Conservation (phyloP, 176 grass and related monocot genomes). For the Carex kokanica region DNA sequence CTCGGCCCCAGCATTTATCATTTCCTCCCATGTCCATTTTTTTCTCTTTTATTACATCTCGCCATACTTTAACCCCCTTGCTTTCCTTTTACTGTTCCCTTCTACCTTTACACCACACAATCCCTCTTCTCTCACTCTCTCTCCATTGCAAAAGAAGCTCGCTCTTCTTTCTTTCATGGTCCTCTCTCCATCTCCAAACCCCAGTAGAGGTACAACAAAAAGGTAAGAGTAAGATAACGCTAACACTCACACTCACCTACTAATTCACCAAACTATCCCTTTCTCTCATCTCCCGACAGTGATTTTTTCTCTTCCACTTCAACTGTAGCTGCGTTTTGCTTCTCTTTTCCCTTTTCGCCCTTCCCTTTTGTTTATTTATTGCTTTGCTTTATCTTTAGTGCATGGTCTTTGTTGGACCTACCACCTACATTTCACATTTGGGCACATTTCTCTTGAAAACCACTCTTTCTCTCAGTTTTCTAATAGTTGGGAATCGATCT, state of each 20-base stretch:
- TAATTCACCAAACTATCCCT: slow-evolving; percentile 25
- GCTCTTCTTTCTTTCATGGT: slow-evolving; percentile 32
- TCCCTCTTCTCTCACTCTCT: not conserved
- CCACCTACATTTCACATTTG: slow-evolving; percentile 31
- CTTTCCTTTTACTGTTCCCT: slow-evolving; percentile 34
- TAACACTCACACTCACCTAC: slow-evolving; percentile 9
- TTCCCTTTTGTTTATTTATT: slow-evolving; percentile 17
- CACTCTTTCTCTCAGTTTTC: slow-evolving; percentile 35
- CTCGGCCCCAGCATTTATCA: slow-evolving; percentile 14
- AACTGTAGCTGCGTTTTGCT: not conserved
- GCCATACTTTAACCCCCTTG: slow-evolving; percentile 30
- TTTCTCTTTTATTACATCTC: not conserved
- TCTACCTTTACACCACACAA: slow-evolving; percentile 33
- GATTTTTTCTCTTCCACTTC: slow-evolving; percentile 18
- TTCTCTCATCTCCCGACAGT: slow-evolving; percentile 8
- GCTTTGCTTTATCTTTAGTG: slow-evolving; percentile 33
- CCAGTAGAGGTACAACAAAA: not conserved
- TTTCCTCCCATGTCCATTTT: not conserved
- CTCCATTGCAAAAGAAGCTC: slow-evolving; percentile 22
- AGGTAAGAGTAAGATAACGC: not conserved
- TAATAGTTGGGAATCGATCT: slow-evolving; percentile 11
- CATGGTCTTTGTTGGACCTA: slow-evolving; percentile 25
- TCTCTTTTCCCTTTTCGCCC: not conserved
- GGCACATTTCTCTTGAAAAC: slow-evolving; percentile 25
- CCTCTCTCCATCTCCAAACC: slow-evolving; percentile 16